Conservation (phyloP, 2,329 filamentous ascomycete genomes). For the Botryosphaeria agaves region DNA sequence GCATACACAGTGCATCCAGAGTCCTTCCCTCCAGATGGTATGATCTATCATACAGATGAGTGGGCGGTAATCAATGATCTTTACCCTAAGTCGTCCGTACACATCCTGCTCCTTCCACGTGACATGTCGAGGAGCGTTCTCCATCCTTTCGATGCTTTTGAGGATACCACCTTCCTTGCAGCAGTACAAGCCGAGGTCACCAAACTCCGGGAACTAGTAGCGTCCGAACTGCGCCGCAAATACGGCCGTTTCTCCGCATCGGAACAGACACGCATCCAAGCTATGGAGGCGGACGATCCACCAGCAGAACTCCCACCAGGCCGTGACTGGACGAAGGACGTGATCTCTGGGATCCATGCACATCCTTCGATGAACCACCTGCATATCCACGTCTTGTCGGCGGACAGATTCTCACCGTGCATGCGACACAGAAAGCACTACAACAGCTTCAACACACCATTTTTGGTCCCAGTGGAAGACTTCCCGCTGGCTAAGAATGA, state of each 20-base stretch:
- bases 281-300: constrained; percentile 33
- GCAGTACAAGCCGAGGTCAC: constrained; percentile 42
- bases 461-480: constrained; percentile 61
- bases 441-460: constrained; percentile 75
- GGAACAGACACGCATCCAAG: constrained; percentile 46
- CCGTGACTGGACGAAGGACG: constrained; percentile 60
- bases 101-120: constrained; percentile 77
- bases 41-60: constrained; percentile 49
- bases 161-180: constrained; percentile 50
- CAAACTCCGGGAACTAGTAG: constrained; percentile 48
- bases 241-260: constrained; percentile 45
- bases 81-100: constrained; percentile 72
- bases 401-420: constrained; percentile 56
- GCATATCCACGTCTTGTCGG: constrained; percentile 74
- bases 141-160: constrained; percentile 65
- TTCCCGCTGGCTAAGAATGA: constrained; percentile 60
- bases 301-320: constrained; percentile 42
- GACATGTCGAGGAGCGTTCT: constrained; percentile 38
- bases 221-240: constrained; percentile 53
- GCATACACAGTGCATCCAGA: constrained; percentile 49
- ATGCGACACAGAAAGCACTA: constrained; percentile 79
- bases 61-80: constrained; percentile 68
- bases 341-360: constrained; percentile 68
- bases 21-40: constrained; percentile 37
- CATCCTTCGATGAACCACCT: constrained; percentile 83